Base-by-base conservation (phyloP, 2,329 filamentous ascomycete species). In the Trichoderma sp. region DNA sequence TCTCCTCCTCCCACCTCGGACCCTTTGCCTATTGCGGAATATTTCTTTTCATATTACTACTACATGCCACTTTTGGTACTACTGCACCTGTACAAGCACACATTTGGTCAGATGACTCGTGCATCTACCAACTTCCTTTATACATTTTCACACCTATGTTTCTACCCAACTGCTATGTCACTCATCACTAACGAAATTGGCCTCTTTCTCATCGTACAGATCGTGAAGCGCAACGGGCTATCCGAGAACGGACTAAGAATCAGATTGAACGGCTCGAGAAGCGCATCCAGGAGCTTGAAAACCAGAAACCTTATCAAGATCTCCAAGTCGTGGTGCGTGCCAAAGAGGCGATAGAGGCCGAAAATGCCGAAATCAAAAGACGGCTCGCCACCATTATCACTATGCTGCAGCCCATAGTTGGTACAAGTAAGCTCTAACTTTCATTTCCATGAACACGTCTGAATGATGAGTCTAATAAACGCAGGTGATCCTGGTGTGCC, bases 171-270 rank as follows among this genome's bases (percentile, higher is more conserved):
- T 52, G 16, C 27, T 31, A 19, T 33, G 31, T 56, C 24, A 59
- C 31, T 40, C 13, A 47, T 64, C n/a, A 67, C 63, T 59, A 21
- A 67, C 55, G 35, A 5, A 27, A 27, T 29, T 37, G 53, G 10
- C 16, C n/a, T 35, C 16, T 21, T 63, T 65, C 73, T 68, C 71
- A 68, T 68, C 56, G 33, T 49, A 67, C 88, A 86, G 93, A 96
- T 78, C 89, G 93, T 69, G 92, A 96, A 79, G 93, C 93, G 35
- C 93, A 97, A 78, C 87, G 93, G 60, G 92, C 92, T 49, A 96
- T 96, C 70, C 87, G 93, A 53, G 92, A 95, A 81, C 88, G 93
- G 68, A 96, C 92, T 33, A 93, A 91, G 81, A 87, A 89, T 69
- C 91, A 92, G 78, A 96, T 96, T 73, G 92, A 95, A 77, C 82